phyloP scores from a whole-genome alignment of 495 filamentous ascomycete species.

The Neurospora africana region DNA sequence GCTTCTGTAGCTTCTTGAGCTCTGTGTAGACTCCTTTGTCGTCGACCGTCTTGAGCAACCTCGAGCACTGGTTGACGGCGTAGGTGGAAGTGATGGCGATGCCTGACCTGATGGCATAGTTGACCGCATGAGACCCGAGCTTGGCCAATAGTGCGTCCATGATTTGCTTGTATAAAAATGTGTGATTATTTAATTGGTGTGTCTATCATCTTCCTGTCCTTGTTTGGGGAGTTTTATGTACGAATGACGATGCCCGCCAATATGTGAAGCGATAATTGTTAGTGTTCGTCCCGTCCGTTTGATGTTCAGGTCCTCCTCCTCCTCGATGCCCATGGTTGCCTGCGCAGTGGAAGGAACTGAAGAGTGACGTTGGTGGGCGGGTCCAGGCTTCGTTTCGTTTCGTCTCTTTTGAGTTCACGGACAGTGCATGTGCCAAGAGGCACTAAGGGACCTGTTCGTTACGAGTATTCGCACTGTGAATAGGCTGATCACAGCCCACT shows the following conservation, averaged over 20 bases:
- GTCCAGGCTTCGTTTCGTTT: not conserved
- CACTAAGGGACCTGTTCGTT: not conserved
- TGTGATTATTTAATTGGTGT: not conserved
- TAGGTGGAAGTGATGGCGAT: slow-evolving; percentile 79
- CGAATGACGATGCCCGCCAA: not conserved
- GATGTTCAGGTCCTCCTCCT: not conserved
- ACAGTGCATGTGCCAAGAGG: not conserved
- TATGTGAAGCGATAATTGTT: not conserved
- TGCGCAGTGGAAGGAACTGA: not conserved
- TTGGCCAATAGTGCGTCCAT: slow-evolving; percentile 74
- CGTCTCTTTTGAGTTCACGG: not conserved
- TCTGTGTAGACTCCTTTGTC: slow-evolving; percentile 56
- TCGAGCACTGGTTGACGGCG: slow-evolving; percentile 70
- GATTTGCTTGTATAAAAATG: slow-evolving; percentile 15
- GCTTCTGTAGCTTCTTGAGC: slow-evolving; percentile 58
- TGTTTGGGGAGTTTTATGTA: not conserved
- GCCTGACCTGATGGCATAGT: slow-evolving; percentile 85
- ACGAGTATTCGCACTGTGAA: not conserved
- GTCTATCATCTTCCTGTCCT: not conserved
- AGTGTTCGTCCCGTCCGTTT: not conserved
- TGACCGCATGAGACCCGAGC: slow-evolving; percentile 68
- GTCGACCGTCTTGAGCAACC: slow-evolving; percentile 62
- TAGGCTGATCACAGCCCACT: not conserved
- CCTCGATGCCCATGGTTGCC: not conserved
- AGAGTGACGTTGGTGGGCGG: not conserved